Conservation (phyloP, 2,329 filamentous ascomycete species). For the Colletotrichum noveboracense region DNA sequence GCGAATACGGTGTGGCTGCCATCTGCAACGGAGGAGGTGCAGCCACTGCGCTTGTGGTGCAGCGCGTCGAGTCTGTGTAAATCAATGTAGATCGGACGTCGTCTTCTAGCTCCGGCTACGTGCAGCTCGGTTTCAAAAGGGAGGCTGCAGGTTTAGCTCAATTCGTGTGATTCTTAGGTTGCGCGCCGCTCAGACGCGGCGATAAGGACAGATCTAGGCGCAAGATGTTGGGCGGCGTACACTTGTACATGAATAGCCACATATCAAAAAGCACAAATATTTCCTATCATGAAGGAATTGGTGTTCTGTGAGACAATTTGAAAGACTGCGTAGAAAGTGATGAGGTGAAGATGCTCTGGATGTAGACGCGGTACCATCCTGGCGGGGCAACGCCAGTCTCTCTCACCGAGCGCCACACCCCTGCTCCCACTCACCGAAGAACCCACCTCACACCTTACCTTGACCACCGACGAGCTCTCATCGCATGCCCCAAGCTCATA, state of each 20-base stretch:
- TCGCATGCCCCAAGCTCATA: not conserved
- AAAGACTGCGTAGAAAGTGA: not conserved
- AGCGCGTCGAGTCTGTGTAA: slow-evolving; percentile 71
- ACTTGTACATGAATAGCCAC: not conserved
- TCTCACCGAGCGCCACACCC: slow-evolving; percentile 5
- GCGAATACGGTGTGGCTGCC: slow-evolving; percentile 92
- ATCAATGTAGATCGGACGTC: not conserved
- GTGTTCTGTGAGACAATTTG: not conserved
- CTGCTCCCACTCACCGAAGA: not conserved
- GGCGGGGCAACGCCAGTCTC: not conserved
- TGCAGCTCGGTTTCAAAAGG: not conserved
- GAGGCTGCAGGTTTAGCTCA: slow-evolving; percentile 1
- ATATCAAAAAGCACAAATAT: not conserved
- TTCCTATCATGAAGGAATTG: no score
- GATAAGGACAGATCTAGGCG: not conserved
- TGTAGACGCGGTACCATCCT: not conserved
- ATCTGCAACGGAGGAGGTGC: slow-evolving; percentile 98
- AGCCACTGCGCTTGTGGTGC: slow-evolving; percentile 89
- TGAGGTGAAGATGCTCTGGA: not conserved
- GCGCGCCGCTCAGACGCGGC: not conserved
- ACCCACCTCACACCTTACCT: slow-evolving; percentile 6
- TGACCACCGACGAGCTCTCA: not conserved
- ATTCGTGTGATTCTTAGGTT: not conserved
- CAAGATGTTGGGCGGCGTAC: not conserved
- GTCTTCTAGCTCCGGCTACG: not conserved